Base-by-base conservation (phyloP, 192 early-diverging fungal genomes). In the Coemansia sp. region DNA sequence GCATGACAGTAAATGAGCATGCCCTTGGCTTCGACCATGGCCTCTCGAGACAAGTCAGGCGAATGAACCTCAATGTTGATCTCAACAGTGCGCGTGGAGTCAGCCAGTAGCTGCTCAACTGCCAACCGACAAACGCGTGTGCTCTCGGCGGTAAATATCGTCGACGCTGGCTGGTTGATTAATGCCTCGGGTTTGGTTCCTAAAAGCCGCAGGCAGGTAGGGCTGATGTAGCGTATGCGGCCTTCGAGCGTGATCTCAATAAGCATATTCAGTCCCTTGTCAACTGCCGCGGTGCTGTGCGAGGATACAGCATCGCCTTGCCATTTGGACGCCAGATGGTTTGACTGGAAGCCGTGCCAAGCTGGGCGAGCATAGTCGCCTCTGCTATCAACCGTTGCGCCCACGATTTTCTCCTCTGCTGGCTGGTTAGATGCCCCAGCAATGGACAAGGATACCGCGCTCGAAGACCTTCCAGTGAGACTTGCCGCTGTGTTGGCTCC, bases 191-290 rank as follows among this genome's bases (percentile, higher is more conserved):
- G 68, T 37, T 65, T 62, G 1, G 65, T 55, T 2, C 68, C 77
- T 5, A 79, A 50, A 5, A 79, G 62, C 1, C 50, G 67, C 38
- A 42, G 68, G 18, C 77, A 68, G 3, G 71, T 67, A 1, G 77
- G 77, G 33, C 77, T 79, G 42, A 79, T 71, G 14, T 79, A 79
- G 24, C 77, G 67, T 7, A 79, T 74, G 23, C 69, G 71, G 18
- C 72, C 77, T 4, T 79, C 77, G 35, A 79, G 39, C 5, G 60
- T 42, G 1, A 74, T 48, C 56, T 79, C 77, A 0, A 79, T 38
- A 5, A 79, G 62, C 71, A 79, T 74, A 34, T 74, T 79, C 14
- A 74, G 59, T 0, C 72, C 68, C 31, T 62, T 70, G 55, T 79
- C 77, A 7, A 66, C 59, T 4, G 50, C 70, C 1, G 70, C 31